phyloP scores from a whole-genome alignment of 73 alveolate species.

The Paramecium caudatum region DNA sequence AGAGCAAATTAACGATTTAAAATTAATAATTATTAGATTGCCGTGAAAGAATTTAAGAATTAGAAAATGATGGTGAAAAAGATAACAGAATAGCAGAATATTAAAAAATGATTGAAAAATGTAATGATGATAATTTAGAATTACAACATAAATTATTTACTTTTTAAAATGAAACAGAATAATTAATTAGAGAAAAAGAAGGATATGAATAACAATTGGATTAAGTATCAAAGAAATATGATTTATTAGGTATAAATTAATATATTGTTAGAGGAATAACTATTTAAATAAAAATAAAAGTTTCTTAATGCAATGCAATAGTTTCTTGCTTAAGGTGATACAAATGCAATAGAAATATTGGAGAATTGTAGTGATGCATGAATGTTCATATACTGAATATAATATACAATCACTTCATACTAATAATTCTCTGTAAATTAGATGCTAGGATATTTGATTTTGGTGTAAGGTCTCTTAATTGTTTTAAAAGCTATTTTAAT shows the following conservation, averaged over 20 bases:
- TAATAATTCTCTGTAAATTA: constrained; percentile 10
- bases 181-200: background rate
- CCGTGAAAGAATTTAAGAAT: constrained; percentile 39
- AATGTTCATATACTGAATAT: background rate
- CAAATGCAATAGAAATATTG: constrained; percentile 35
- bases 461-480: constrained; percentile 8
- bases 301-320: constrained; percentile 43
- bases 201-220: constrained; percentile 6
- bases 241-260: constrained; percentile 29
- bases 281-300: constrained; percentile 18
- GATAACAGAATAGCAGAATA: constrained; percentile 24
- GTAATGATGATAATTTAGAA: background rate
- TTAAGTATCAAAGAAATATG: constrained; percentile 17
- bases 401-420: background rate
- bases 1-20: constrained; percentile 3
- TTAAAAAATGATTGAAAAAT: background rate
- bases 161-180: background rate
- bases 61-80: constrained; percentile 30
- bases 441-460: constrained; percentile 21
- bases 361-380: constrained; percentile 47
- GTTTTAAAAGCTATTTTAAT: background rate
- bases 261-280: background rate
- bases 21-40: constrained; percentile 42
- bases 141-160: background rate
- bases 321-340: constrained; percentile 6